Conservation (phyloP, 331 rosid genomes). For the Acacia pycnantha region DNA sequence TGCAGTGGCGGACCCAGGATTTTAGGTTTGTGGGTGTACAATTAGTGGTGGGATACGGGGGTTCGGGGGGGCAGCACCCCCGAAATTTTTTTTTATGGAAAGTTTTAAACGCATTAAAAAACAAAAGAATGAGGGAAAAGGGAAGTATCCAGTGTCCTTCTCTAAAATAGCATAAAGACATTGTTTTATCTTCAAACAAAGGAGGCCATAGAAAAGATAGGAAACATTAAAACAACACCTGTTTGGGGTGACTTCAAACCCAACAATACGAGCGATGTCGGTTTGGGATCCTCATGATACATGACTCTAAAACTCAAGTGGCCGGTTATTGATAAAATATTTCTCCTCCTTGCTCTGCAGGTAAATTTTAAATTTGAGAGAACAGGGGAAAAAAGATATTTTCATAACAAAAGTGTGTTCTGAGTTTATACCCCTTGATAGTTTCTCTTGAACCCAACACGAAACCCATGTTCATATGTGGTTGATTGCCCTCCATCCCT, state of each 20-base stretch:
- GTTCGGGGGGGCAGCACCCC: too few species aligned
- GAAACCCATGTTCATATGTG: slow-evolving; percentile 93
- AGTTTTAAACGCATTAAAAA: too few species aligned
- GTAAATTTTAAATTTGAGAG: slow-evolving; percentile 32
- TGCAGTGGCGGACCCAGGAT: too few species aligned
- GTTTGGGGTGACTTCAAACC: slow-evolving; percentile 97
- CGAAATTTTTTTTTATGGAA: too few species aligned
- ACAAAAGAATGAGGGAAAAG: slow-evolving; percentile 2
- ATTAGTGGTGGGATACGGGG: too few species aligned
- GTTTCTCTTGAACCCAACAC: slow-evolving; percentile 94
- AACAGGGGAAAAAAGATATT: neutral
- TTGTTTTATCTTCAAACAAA: slow-evolving; percentile 8
- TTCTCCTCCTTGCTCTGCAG: slow-evolving; percentile 93
- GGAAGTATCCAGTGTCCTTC: slow-evolving; percentile 15
- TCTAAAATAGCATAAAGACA: neutral
- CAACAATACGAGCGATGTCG: slow-evolving; percentile 90
- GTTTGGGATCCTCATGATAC: slow-evolving; percentile 92
- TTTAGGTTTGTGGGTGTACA: too few species aligned
- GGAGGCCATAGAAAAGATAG: neutral
- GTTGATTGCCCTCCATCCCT: slow-evolving; percentile 86
- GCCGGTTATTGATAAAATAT: slow-evolving; percentile 92
- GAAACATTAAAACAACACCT: slow-evolving; percentile 66
- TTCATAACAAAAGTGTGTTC: slow-evolving; percentile 27
- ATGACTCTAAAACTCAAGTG: slow-evolving; percentile 97
- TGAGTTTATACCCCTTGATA: slow-evolving; percentile 85